Conservation (phyloP, 345 rosid genomes). For the Moringa oleifera region DNA sequence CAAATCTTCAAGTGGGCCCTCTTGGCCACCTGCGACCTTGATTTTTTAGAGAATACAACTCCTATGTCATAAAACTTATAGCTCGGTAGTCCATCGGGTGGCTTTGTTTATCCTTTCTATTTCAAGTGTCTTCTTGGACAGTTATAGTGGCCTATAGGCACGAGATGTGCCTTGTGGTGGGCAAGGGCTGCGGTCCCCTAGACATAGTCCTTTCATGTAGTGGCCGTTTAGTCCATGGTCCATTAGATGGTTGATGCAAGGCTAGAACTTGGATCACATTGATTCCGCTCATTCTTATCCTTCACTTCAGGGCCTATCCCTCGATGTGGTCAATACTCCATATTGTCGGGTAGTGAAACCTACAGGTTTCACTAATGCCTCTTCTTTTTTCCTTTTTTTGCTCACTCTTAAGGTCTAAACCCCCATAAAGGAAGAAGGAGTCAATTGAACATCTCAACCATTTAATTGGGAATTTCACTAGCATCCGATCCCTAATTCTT, state of each 20-base stretch:
- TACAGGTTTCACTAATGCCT: slow-evolving; percentile 13
- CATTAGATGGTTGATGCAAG: no score
- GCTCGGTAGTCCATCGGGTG: no score
- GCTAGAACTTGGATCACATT: no score
- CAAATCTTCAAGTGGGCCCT: no score
- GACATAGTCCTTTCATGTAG: background rate
- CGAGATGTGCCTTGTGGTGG: background rate
- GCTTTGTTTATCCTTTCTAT: background rate
- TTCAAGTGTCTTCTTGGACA: background rate
- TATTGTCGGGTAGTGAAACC: slow-evolving; percentile 8
- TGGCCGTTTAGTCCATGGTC: background rate
- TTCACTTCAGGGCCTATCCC: slow-evolving; percentile 19
- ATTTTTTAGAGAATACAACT: no score
- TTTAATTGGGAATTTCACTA: no score
- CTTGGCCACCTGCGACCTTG: no score
- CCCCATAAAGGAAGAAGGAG: no score
- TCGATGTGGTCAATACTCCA: slow-evolving; percentile 20
- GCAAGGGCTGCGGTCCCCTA: background rate
- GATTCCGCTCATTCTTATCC: slow-evolving; percentile 4
- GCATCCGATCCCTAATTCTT: no score
- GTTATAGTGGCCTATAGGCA: background rate
- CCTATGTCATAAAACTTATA: no score
- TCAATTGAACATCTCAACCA: no score
- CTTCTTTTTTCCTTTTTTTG: slow-evolving; percentile 15
- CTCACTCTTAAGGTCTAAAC: no score